A percentile compares a stretch with the other conserved stretches of the same genome.
Conservation (phyloP, 1,284 basidiomycete species). For the Rhodofomes roseus region DNA sequence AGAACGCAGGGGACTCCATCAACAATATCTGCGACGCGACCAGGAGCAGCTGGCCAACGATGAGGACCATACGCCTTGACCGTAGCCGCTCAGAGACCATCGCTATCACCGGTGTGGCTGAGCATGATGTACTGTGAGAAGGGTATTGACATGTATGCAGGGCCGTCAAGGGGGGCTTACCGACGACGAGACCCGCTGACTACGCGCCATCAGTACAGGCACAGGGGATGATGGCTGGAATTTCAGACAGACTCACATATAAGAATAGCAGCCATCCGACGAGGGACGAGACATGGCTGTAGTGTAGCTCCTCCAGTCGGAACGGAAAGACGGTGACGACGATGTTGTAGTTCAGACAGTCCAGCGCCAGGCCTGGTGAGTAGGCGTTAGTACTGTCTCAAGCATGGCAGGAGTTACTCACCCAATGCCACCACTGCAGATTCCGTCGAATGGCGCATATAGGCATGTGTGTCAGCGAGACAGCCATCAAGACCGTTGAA, state of each 20-base stretch:
- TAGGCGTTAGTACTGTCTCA: neutral
- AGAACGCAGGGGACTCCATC: conserved; percentile 65
- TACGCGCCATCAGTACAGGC: neutral
- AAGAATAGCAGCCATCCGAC: conserved; percentile 64
- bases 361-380: conserved; percentile 17
- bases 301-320: conserved; percentile 49
- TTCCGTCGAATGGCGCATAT: too few species aligned
- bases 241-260: conserved; percentile 36
- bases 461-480: too few species aligned
- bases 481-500: neutral
- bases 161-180: conserved; percentile 1
- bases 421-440: neutral
- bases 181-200: conserved; percentile 22
- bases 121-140: neutral
- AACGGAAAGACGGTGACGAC: conserved; percentile 72
- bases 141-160: neutral
- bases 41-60: conserved; percentile 50
- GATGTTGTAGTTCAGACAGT: conserved; percentile 57
- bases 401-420: neutral
- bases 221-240: too few species aligned
- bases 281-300: conserved; percentile 44
- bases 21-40: conserved; percentile 57
- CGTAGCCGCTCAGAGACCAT: conserved; percentile 55
- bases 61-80: conserved; percentile 52
- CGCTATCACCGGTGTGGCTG: conserved; percentile 65